Evolutionary conservation across 768 basidiomycete genomes (phyloP).

Genomic region (Lentinula sp.): DNA sequence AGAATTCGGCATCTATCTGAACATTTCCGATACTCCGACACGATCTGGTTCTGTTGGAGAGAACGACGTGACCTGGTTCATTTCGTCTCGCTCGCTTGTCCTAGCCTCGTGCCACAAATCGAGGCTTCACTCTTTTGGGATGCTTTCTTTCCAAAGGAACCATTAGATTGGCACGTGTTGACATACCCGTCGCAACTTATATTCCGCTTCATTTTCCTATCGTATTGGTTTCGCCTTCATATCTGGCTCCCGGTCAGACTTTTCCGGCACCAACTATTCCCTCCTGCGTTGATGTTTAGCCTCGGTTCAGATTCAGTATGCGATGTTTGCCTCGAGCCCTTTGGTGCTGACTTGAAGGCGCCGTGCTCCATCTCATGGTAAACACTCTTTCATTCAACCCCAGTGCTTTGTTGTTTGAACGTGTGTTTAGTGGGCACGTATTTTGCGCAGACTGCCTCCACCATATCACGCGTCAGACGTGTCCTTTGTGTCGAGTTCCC

Average conservation of each 20-base stretch:
- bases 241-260: slow-evolving; percentile 15
- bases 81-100: slow-evolving; percentile 7
- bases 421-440: slow-evolving; percentile 47
- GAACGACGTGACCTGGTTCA: slow-evolving; percentile 6
- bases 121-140: slow-evolving; percentile 1
- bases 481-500: slow-evolving; percentile 58
- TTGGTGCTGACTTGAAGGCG: slow-evolving; percentile 42
- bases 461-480: slow-evolving; percentile 39
- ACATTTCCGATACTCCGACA: not conserved
- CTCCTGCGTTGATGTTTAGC: slow-evolving; percentile 53
- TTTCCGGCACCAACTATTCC: slow-evolving; percentile 19
- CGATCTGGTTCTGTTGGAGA: not conserved
- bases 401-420: not conserved
- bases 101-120: slow-evolving; percentile 4
- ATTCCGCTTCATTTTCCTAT: slow-evolving; percentile 16
- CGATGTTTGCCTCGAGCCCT: slow-evolving; percentile 71
- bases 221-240: slow-evolving; percentile 17
- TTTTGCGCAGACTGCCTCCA: slow-evolving; percentile 52
- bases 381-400: no score
- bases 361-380: slow-evolving; percentile 55
- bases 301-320: slow-evolving; percentile 60
- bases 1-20: slow-evolving; percentile 2
- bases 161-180: slow-evolving; percentile 7
- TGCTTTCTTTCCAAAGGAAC: not conserved
- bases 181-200: slow-evolving; percentile 13